phyloP scores from a whole-genome alignment of 345 rosid genomes.

The thale cress (Arabidopsis thaliana) region TAIR10.1 NC_003076.8:6166001-6166500 shows the following conservation, averaged over 20 bases:
- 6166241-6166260: not conserved
- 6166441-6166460: conserved; percentile 28
- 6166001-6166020: conserved; percentile 40
- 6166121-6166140: conserved; percentile 30
- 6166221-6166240: conserved; percentile 8
- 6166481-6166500: not conserved
- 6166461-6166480: conserved; percentile 13
- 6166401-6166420: conserved; percentile 45
- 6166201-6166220: conserved; percentile 24
- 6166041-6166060: conserved; percentile 47
- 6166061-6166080: conserved; percentile 32
- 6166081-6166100: conserved; percentile 40
- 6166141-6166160: not conserved
- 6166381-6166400: conserved; percentile 36
- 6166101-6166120: conserved; percentile 44
- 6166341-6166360: conserved; percentile 13
- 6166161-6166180: conserved; percentile 25
- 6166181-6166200: not conserved
- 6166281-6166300: not conserved
- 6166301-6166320: not conserved
- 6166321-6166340: conserved; percentile 20
- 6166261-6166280: conserved; percentile 16
- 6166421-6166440: conserved; percentile 45
- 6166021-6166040: conserved; percentile 43
- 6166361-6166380: conserved; percentile 29